These are phyloP conservation scores for Talaromyces ruber DNA, from an alignment of 495 filamentous ascomycete species.

Conservation along the genomic window DNA sequence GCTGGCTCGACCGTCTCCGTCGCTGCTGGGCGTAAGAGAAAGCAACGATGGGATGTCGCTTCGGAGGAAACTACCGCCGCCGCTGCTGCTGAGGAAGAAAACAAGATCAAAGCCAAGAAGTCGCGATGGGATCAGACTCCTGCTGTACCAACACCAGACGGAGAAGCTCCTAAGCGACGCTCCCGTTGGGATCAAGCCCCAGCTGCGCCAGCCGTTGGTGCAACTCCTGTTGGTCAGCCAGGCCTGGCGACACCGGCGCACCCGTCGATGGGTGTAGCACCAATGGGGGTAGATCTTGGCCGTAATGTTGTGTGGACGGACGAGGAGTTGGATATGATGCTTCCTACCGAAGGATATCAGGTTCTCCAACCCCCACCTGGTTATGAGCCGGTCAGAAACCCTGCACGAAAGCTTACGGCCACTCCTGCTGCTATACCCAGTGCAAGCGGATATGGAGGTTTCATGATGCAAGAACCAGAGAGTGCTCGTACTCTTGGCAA, in stretches of 20 bases:
- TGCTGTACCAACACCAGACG: slow-evolving; percentile 44
- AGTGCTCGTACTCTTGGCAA: slow-evolving; percentile 73
- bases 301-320: slow-evolving; percentile 78
- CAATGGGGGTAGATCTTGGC: slow-evolving; percentile 53
- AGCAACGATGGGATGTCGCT: slow-evolving; percentile 87
- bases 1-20: slow-evolving; percentile 58
- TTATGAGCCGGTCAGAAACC: slow-evolving; percentile 75
- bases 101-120: slow-evolving; percentile 57
- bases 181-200: slow-evolving; percentile 91
- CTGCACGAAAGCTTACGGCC: slow-evolving; percentile 68
- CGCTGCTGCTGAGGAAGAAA: slow-evolving; percentile 32
- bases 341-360: slow-evolving; percentile 88
- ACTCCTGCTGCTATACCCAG: slow-evolving; percentile 60
- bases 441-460: slow-evolving; percentile 62
- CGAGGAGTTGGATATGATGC: slow-evolving; percentile 87
- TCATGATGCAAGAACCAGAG: slow-evolving; percentile 97
- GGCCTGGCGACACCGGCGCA: slow-evolving; percentile 83
- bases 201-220: slow-evolving; percentile 39
- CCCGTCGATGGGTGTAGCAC: slow-evolving; percentile 53
- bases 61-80: slow-evolving; percentile 34
- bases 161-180: slow-evolving; percentile 55
- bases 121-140: slow-evolving; percentile 91
- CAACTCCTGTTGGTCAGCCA: slow-evolving; percentile 74
- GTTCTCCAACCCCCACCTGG: slow-evolving; percentile 88
- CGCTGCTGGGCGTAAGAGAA: slow-evolving; percentile 64